phyloP scores from a whole-genome alignment of 2,329 filamentous ascomycete genomes.

The Septoria petroselini region DNA sequence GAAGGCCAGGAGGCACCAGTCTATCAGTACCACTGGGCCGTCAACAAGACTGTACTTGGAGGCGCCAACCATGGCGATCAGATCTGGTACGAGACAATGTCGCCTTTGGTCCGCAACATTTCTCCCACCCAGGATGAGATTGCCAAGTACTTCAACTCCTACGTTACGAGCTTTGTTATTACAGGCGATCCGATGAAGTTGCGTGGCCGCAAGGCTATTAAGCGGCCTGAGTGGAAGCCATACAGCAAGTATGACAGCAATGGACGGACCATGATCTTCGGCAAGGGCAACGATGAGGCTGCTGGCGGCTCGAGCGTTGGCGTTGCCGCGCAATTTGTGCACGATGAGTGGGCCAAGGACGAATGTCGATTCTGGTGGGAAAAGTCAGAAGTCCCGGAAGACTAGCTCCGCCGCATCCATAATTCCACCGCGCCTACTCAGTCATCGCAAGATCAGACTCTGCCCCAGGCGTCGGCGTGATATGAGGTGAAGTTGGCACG shows the following conservation, averaged over 20 bases:
- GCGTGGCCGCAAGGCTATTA: slow-evolving; percentile 23
- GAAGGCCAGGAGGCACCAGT: slow-evolving; percentile 39
- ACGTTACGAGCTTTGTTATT: slow-evolving; percentile 36
- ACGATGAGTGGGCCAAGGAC: slow-evolving; percentile 47
- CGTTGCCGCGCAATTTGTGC: slow-evolving; percentile 43
- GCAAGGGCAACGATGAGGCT: slow-evolving; percentile 57
- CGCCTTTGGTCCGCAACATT: slow-evolving; percentile 26
- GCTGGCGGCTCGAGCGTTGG: slow-evolving; percentile 42
- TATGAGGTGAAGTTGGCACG: no score
- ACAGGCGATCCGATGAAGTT: slow-evolving; percentile 36
- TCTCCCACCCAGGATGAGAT: slow-evolving; percentile 34
- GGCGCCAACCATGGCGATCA: slow-evolving; percentile 40
- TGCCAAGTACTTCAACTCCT: slow-evolving; percentile 35
- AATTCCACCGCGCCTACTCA: no score
- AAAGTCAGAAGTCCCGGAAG: slow-evolving; percentile 42
- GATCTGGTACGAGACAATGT: slow-evolving; percentile 38
- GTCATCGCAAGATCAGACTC: not conserved
- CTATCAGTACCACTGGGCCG: slow-evolving; percentile 61
- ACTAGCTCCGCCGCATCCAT: no score
- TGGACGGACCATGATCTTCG: slow-evolving; percentile 52
- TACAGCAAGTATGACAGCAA: slow-evolving; percentile 20
- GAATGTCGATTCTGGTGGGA: slow-evolving; percentile 63
- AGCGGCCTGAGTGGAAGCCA: slow-evolving; percentile 30
- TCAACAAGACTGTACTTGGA: slow-evolving; percentile 41
- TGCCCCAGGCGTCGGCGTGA: no score